phyloP scores from a whole-genome alignment of 768 basidiomycete species.

The Serendipita indica region DNA sequence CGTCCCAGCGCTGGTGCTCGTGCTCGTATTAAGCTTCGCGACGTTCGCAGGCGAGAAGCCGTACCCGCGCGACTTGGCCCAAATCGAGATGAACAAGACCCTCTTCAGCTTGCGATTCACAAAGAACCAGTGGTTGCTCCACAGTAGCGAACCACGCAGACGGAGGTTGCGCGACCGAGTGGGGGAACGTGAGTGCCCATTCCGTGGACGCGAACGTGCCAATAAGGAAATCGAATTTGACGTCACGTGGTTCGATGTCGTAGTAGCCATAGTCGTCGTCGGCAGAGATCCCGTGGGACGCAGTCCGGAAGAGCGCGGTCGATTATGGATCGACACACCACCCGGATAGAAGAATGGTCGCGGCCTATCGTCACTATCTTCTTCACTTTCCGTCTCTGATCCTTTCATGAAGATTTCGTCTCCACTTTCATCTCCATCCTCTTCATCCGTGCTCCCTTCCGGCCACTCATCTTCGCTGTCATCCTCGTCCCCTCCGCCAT shows the following conservation, averaged over 20 bases:
- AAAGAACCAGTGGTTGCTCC: slow-evolving; percentile 98
- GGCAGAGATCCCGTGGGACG: not conserved
- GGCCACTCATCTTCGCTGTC: slow-evolving; percentile 23
- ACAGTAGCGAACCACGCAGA: slow-evolving; percentile 65
- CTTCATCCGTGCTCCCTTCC: slow-evolving; percentile 14
- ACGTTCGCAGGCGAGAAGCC: slow-evolving; percentile 16
- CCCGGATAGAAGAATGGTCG: slow-evolving; percentile 4
- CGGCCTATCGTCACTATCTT: not conserved
- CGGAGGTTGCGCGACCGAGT: slow-evolving; percentile 17
- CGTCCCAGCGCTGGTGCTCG: not conserved
- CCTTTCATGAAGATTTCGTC: slow-evolving; percentile 11
- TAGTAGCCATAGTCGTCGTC: too few relatives aligned
- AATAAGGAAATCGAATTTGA: not conserved
- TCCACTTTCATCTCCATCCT: slow-evolving; percentile 7
- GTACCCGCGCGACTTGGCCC: slow-evolving; percentile 42
- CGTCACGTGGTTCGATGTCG: not conserved
- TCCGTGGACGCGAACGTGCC: not conserved
- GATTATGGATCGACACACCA: not conserved
- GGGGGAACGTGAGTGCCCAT: not conserved
- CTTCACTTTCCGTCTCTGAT: slow-evolving; percentile 2
- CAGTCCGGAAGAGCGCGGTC: not conserved
- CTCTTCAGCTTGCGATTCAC: slow-evolving; percentile 85
- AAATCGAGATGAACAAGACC: slow-evolving; percentile 80
- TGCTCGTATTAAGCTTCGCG: slow-evolving; percentile 19
- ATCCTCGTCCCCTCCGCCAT: slow-evolving; percentile 66